Evolutionary conservation across 2,329 filamentous ascomycete species (phyloP).

Genomic region (Whalleya microplaca): DNA sequence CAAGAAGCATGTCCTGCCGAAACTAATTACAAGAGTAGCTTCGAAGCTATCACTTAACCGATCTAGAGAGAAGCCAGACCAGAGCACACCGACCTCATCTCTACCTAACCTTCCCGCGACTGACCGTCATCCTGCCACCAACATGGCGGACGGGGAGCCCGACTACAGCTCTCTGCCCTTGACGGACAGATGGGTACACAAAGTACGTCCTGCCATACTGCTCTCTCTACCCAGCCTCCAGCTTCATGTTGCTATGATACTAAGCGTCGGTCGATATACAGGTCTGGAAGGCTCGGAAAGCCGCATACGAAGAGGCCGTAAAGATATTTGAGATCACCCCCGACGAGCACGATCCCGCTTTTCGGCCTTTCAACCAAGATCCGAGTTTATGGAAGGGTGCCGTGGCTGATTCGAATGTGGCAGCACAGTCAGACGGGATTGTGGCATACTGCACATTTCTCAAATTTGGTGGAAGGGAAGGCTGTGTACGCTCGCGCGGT

Average conservation of each 20-base stretch:
- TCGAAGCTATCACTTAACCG: constrained; percentile 23
- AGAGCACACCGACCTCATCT: not conserved
- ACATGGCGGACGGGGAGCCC: constrained; percentile 82
- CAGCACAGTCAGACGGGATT: constrained; percentile 92
- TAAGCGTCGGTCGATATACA: constrained; percentile 37
- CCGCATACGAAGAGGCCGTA: constrained; percentile 88
- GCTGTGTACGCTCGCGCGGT: constrained; percentile 75
- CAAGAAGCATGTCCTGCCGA: constrained; percentile 22
- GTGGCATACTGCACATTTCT: constrained; percentile 88
- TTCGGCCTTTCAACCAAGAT: constrained; percentile 86
- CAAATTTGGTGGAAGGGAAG: constrained; percentile 83
- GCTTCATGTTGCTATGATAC: not conserved
- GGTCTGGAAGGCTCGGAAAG: constrained; percentile 97
- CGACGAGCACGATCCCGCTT: constrained; percentile 83
- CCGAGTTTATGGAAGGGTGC: constrained; percentile 88
- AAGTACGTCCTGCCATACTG: constrained; percentile 52
- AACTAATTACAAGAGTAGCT: constrained; percentile 32
- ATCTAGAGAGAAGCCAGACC: constrained; percentile 14
- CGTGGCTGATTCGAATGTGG: constrained; percentile 93
- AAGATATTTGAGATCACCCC: constrained; percentile 85
- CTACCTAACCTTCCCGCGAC: not conserved
- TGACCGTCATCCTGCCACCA: constrained; percentile 22
- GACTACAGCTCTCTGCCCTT: constrained; percentile 81
- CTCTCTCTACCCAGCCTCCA: not conserved
- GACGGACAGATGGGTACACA: constrained; percentile 81